Conservation (phyloP, 148 eudicot genomes). For the Amaranthus hypochondriacus region DNA sequence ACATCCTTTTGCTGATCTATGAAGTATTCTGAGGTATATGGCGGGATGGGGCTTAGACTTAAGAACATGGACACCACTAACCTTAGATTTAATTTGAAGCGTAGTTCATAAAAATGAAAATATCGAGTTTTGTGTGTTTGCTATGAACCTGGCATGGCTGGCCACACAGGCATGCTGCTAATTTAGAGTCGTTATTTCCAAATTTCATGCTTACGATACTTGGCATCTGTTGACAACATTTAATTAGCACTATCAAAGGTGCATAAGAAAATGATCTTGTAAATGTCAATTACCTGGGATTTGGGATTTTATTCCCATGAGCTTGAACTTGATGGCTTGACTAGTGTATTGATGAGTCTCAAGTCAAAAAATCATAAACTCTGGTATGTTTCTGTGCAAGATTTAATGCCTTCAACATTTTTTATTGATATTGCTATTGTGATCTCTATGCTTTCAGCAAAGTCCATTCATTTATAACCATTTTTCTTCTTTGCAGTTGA, state of each 20-base stretch:
- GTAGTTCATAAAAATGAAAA: background rate
- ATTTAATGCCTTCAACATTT: background rate
- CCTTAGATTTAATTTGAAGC: background rate
- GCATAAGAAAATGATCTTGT: background rate
- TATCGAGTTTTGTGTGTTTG: background rate
- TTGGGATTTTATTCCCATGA: background rate
- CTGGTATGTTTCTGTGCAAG: background rate
- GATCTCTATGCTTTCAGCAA: no score
- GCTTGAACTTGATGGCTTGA: background rate
- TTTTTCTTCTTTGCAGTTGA: slow-evolving; percentile 38
- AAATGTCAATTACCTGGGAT: background rate
- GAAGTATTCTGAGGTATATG: background rate
- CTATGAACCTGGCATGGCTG: background rate
- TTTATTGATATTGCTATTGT: background rate
- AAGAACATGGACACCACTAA: background rate
- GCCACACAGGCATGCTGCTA: no score
- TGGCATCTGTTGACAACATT: background rate
- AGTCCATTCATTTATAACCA: background rate
- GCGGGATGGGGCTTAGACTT: background rate
- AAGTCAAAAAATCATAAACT: background rate
- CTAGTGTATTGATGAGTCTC: background rate
- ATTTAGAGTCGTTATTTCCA: background rate
- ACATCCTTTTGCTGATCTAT: background rate
- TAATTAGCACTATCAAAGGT: background rate
- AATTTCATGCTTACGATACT: background rate